Base-by-base conservation (phyloP, 1,284 basidiomycete genomes). In the Rhodotorula glutinis region DNA sequence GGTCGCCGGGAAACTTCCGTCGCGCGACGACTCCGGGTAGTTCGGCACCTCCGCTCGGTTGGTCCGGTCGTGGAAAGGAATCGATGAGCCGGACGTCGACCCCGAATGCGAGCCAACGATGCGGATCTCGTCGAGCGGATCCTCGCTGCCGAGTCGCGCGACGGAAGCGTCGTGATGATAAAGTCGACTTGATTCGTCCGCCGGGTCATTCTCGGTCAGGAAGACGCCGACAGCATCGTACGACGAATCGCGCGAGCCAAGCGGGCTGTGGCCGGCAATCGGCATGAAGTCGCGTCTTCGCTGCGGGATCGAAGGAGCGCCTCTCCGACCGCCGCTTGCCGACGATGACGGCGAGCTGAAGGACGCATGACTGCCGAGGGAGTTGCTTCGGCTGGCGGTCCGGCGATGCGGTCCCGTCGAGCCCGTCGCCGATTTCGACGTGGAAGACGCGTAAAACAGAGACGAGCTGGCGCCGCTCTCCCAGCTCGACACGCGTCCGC, bases 381-480 rank as follows among this genome's bases (percentile, higher is more conserved):
- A 44, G 14, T 40, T 30, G 9, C 43, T 63, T 44, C 59, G 60
- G 46, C 43, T 59, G 38, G 49, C 62, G 2, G 63, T 57, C 52
- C 62, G 43, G 17, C 61, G 46, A 41, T 53, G 57, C 44, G 53
- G 62, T 53, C 57, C 47, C n/a, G 57, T 40, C 38, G 57, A 41
- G 25, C 57, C 57, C 10, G 40, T 44, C 41, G 40, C 58, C 14
- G 46, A 53, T 25, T 47, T 30, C 9, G 53, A 56, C 25, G 47
- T 65, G 19, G 69, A 67, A 4, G 65, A 57, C 25, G 73, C 72
- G 66, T 76, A 76, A 66, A 75, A 76, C 3, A 75, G 61, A 21
- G 67, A 70, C 21, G 71, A 73, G 27, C 65, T 68, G n/a, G 66
- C 70, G 17, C 69, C 62, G 43, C 69, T 71, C 60, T 72, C 72